phyloP scores from a whole-genome alignment of 257 asterid genomes.

The Solanum sparsipilum region DNA sequence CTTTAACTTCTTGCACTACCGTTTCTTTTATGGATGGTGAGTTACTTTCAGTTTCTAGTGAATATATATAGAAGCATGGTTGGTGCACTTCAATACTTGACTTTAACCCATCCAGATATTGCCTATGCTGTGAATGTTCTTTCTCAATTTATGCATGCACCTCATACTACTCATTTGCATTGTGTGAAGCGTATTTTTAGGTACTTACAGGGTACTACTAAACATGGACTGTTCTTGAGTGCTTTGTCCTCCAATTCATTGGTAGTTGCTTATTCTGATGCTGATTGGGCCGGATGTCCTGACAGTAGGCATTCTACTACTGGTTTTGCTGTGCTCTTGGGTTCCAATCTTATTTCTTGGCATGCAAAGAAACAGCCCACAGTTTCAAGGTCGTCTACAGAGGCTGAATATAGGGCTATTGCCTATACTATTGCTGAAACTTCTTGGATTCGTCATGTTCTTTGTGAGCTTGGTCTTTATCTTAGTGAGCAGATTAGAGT shows the following conservation, averaged over 20 bases:
- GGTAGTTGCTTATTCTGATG: not conserved
- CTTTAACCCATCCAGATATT: not conserved
- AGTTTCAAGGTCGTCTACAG: not conserved
- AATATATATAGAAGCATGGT: no score
- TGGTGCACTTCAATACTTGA: no score
- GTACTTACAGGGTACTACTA: not conserved
- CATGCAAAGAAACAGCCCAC: not conserved
- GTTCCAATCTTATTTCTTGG: not conserved
- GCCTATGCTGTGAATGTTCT: not conserved
- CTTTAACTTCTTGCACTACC: no score
- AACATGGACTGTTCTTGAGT: not conserved
- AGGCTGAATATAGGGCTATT: not conserved
- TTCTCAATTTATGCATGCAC: not conserved
- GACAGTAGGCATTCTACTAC: no score
- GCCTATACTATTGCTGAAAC: not conserved
- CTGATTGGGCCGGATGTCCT: not conserved
- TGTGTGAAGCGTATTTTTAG: not conserved
- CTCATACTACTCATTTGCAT: not conserved
- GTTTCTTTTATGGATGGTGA: no score
- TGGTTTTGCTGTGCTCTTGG: not conserved
- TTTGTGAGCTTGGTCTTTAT: not conserved
- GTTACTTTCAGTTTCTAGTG: no score
- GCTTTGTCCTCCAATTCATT: not conserved
- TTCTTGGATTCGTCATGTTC: not conserved
- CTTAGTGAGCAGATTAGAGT: not conserved